These are phyloP conservation scores for Venustampulla echinocandica DNA, from an alignment of 495 filamentous ascomycete species.

Conservation along the genomic window DNA sequence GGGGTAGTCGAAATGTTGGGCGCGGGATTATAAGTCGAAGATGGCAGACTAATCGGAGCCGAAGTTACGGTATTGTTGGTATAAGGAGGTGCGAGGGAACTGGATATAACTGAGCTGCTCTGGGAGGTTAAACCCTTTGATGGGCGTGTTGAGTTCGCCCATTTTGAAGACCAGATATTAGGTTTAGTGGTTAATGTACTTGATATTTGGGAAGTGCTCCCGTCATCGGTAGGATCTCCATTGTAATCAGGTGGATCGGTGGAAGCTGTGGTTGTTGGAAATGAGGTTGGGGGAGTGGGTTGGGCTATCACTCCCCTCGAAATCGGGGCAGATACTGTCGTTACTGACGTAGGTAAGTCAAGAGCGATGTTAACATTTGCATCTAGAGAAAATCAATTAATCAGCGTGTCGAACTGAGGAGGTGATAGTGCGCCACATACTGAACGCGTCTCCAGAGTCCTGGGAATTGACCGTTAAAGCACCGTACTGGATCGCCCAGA, in stretches of 20 bases:
- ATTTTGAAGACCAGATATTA: neutral
- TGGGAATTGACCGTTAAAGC: neutral
- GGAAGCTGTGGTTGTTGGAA: no score
- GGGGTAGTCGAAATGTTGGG: neutral
- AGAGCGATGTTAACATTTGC: no score
- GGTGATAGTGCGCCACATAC: no score
- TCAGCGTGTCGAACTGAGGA: no score
- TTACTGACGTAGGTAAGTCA: no score
- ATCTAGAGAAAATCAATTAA: no score
- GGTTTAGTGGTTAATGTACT: neutral
- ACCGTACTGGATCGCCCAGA: constrained; percentile 8
- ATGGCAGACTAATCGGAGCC: neutral
- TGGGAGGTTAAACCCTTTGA: neutral
- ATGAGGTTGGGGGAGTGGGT: no score
- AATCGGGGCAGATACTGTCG: neutral
- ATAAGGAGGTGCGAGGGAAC: neutral
- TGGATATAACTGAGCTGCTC: neutral
- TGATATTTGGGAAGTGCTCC: neutral
- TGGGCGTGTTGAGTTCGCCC: neutral
- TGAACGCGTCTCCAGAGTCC: no score
- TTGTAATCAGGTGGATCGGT: neutral
- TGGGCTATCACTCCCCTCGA: neutral
- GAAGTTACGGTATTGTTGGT: neutral
- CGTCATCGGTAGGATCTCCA: neutral
- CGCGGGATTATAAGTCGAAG: neutral